phyloP scores from a whole-genome alignment of 768 basidiomycete genomes.

The Trametes meyenii region DNA sequence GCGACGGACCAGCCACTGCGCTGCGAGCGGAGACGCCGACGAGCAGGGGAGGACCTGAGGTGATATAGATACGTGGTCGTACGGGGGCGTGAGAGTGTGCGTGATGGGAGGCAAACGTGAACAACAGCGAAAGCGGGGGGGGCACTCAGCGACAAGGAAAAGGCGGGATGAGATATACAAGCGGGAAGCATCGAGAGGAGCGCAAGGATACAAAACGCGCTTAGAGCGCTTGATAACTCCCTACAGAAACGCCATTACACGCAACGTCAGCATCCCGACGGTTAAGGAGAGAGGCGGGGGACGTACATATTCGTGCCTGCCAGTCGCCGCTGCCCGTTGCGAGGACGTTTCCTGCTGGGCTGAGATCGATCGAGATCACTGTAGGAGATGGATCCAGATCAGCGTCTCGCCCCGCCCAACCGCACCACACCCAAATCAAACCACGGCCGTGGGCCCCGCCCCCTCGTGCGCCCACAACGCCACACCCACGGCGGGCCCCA shows the following conservation, averaged over 20 bases:
- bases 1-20: no score
- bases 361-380: conserved; percentile 77
- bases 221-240: conserved; percentile 15
- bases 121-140: conserved; percentile 15
- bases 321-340: conserved; percentile 76
- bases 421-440: neutral
- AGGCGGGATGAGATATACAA: neutral
- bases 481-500: no score
- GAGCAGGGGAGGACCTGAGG: neutral
- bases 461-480: neutral
- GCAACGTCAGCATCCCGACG: neutral
- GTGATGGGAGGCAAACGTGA: neutral
- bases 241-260: conserved; percentile 2
- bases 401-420: neutral
- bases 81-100: neutral
- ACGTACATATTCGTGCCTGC: conserved; percentile 69
- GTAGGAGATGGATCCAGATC: conserved; percentile 9
- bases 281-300: neutral
- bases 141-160: neutral
- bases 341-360: conserved; percentile 58
- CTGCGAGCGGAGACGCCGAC: neutral
- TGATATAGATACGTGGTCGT: neutral
- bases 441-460: neutral
- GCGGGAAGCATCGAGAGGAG: neutral
- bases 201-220: neutral